Evolutionary conservation across 352 stramenopile species (phyloP).

Genomic region (Thalassiosira exigua): DNA sequence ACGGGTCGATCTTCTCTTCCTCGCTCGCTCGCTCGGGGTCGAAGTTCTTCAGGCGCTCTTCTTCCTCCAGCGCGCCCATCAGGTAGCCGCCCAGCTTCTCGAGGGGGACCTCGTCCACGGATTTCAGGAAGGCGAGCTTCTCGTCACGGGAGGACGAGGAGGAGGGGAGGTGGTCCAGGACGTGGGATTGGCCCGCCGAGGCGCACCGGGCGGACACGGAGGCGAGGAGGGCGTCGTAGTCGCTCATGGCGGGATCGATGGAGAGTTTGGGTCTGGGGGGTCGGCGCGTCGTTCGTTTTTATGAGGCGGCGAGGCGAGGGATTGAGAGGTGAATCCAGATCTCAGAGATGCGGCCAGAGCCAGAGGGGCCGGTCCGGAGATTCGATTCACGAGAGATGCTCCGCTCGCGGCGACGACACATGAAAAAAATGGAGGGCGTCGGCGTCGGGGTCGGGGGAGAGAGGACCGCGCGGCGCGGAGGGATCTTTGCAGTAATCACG

Average conservation of each 20-base stretch:
- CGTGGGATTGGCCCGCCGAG: conserved; percentile 39
- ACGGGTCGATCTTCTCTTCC: conserved; percentile 46
- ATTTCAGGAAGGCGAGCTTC: conserved; percentile 55
- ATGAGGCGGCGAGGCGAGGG: no score
- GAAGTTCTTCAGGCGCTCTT: conserved; percentile 46
- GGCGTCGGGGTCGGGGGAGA: no score
- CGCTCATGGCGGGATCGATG: conserved; percentile 9
- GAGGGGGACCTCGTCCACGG: conserved; percentile 55
- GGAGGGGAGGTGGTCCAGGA: conserved; percentile 47
- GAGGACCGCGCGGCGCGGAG: no score
- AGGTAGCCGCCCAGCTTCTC: conserved; percentile 68
- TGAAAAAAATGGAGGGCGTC: no score
- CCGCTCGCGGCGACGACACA: no score
- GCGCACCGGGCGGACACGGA: conserved; percentile 37
- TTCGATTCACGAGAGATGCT: no score
- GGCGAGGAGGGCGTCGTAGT: conserved; percentile 45
- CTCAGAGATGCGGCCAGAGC: no score
- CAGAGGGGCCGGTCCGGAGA: no score
- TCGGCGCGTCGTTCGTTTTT: no score
- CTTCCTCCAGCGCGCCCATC: conserved; percentile 49
- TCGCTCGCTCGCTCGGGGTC: conserved; percentile 14
- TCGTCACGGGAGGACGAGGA: conserved; percentile 2
- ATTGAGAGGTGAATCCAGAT: no score
- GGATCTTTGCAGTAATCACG: no score
- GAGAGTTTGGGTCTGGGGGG: neutral